Conservation (phyloP, 768 basidiomycete genomes). For the Tulasnella sp. region DNA sequence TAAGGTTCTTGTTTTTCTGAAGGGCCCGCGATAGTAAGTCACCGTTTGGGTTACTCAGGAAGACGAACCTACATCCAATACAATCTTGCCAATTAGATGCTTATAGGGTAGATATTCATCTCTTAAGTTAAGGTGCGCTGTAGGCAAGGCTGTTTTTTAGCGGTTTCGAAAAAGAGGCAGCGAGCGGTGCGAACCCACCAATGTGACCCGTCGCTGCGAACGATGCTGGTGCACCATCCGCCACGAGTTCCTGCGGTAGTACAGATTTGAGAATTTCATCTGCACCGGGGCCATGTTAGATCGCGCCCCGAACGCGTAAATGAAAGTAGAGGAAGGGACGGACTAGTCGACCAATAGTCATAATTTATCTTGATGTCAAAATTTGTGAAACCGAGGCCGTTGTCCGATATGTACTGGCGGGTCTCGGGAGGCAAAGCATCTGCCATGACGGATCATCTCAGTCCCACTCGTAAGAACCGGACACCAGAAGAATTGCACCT, state of each 20-base stretch:
- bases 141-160: background rate
- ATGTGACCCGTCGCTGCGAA: conserved; percentile 92
- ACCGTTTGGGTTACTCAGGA: background rate
- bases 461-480: background rate
- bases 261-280: conserved; percentile 84
- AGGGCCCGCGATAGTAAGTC: background rate
- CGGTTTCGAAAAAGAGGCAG: background rate
- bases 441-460: background rate
- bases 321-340: conserved; percentile 36
- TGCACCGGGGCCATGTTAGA: conserved; percentile 41
- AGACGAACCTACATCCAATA: conserved; percentile 72
- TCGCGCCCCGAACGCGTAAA: background rate
- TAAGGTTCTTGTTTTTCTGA: conserved; percentile 83
- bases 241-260: conserved; percentile 70
- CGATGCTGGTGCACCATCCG: conserved; percentile 78
- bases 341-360: conserved; percentile 87
- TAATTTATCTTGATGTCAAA: conserved; percentile 66
- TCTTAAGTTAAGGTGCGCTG: conserved; percentile 91
- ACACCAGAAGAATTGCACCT: background rate
- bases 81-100: conserved; percentile 85
- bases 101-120: conserved; percentile 92
- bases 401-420: conserved; percentile 49
- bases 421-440: conserved; percentile 15
- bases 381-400: conserved; percentile 54
- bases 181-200: conserved; percentile 54